A percentile compares a stretch with the other conserved stretches of the same genome.
phyloP scores from a whole-genome alignment of 371 early-diverging fungal genomes.

The Mucor lusitanicus region DNA sequence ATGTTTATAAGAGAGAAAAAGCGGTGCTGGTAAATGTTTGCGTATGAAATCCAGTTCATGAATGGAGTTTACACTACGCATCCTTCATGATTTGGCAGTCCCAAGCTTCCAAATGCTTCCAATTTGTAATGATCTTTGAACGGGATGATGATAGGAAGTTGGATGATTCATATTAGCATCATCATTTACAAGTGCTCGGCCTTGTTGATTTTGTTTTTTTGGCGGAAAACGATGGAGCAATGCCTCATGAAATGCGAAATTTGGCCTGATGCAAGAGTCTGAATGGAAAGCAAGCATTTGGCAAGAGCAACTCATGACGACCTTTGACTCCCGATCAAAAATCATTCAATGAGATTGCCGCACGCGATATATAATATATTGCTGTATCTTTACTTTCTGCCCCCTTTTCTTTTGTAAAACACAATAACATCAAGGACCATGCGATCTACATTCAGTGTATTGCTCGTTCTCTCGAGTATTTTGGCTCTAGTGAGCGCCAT shows the following conservation, averaged over 20 bases:
- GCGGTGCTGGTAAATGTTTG: neutral
- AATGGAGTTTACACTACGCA: neutral
- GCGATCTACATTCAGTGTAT: slow-evolving; percentile 23
- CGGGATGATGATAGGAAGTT: neutral
- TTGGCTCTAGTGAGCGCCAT: slow-evolving; percentile 50
- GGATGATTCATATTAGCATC: neutral
- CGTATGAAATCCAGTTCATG: neutral
- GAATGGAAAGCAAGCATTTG: neutral
- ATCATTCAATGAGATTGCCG: slow-evolving; percentile 24
- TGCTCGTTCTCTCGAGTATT: slow-evolving; percentile 27
- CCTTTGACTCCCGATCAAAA: slow-evolving; percentile 5
- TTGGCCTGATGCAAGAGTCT: neutral
- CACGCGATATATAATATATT: slow-evolving; percentile 15
- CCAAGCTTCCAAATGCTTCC: neutral
- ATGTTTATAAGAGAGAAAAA: neutral
- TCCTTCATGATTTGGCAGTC: neutral
- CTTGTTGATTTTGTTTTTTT: neutral
- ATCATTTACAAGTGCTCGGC: neutral
- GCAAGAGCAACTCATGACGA: neutral
- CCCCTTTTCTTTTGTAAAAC: slow-evolving; percentile 4
- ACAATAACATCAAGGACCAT: slow-evolving; percentile 10
- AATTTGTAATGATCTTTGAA: neutral
- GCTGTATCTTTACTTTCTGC: neutral
- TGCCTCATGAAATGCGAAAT: neutral
- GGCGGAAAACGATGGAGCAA: neutral